Base-by-base conservation (phyloP, 768 basidiomycete genomes). In the Sporobolomyces pararoseus region DNA sequence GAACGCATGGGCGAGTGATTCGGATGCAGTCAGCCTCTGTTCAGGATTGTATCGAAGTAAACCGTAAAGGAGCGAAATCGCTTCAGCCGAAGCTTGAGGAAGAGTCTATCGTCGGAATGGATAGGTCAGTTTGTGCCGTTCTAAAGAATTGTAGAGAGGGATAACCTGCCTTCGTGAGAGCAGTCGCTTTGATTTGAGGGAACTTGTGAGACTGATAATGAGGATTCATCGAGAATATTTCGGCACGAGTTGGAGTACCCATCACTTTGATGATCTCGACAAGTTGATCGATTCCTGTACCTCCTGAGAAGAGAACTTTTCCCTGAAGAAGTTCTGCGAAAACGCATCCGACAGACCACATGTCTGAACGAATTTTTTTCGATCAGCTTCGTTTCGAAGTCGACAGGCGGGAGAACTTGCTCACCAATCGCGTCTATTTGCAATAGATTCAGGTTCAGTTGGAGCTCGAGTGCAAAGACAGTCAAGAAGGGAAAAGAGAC, bases 151-250 rank as follows among this genome's bases (percentile, higher is more conserved):
- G 6, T 3, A 29, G 6, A 21, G 19, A n/a, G 7, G 21, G 16
- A 31, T 29, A 21, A 29, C 58, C 3, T 27, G 63, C 70, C 47
- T 58, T 49, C 0, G 14, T 7, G 16, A 66, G 23, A 7, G 23
- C 5, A 0, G 14, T 35, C 63, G 89, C 89, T 86, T 96, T 96
- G 84, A 99, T 97, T 81, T 97, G 94, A 2, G 96, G 95, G 83
- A 99, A 97, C 81, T 94, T 94, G 85, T 97, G 95, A 79, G 96
- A 91, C 91, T 94, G 94, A 82, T 99, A 99, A 82, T 94, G 95
- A 61, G 95, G 95, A 81, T 99, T 98, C 96, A 99, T 98, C 74
- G 92, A 94, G 86, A 94, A 94, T 84, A 98, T 96, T 81, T 99
- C 93, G 78, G 96, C 93, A 73, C 91, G 83, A 65, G 93, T 94